These are phyloP conservation scores for Sporothrix curviconia DNA, from an alignment of 2,329 filamentous ascomycete species.

Conservation along the genomic window DNA sequence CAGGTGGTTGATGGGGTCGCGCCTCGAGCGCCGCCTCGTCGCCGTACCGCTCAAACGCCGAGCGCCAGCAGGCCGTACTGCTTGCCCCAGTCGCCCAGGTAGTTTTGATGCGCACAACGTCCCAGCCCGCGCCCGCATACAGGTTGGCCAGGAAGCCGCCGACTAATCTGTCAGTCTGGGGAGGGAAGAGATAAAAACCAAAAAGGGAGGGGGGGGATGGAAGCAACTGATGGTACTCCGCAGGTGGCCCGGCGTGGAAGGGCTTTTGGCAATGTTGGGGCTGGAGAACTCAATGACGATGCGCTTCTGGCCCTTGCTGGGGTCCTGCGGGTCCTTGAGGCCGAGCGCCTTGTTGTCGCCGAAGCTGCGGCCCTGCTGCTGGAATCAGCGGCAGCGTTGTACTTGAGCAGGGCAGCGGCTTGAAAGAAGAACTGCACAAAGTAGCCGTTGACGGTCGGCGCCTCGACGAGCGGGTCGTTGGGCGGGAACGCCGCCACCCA, in stretches of 20 bases:
- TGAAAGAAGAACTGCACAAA: slow-evolving; percentile 79
- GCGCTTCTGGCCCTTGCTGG: slow-evolving; percentile 55
- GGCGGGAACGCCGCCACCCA: slow-evolving; percentile 55
- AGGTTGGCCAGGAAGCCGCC: slow-evolving; percentile 70
- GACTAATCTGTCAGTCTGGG: too few species aligned
- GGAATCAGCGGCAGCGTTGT: slow-evolving; percentile 66
- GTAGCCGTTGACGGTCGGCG: slow-evolving; percentile 58
- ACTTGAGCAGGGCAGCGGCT: slow-evolving; percentile 57
- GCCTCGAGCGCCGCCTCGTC: slow-evolving; percentile 62
- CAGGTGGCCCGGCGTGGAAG: slow-evolving; percentile 71
- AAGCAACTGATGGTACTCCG: slow-evolving; percentile 60
- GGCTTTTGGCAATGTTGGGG: slow-evolving; percentile 82
- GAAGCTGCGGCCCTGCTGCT: slow-evolving; percentile 53
- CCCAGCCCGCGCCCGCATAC: slow-evolving; percentile 65
- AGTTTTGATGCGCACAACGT: slow-evolving; percentile 69
- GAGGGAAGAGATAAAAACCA: background rate
- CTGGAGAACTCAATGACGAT: slow-evolving; percentile 77
- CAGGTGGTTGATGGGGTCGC: slow-evolving; percentile 74
- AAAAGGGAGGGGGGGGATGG: background rate
- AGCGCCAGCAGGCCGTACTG: slow-evolving; percentile 68
- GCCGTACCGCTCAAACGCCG: slow-evolving; percentile 68
- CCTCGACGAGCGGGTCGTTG: slow-evolving; percentile 60
- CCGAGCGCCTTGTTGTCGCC: slow-evolving; percentile 58
- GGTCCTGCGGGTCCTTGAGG: slow-evolving; percentile 55
- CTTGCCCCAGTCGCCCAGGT: slow-evolving; percentile 76